phyloP scores from a whole-genome alignment of 257 asterid species.

The Primulina huaijiensis region DNA sequence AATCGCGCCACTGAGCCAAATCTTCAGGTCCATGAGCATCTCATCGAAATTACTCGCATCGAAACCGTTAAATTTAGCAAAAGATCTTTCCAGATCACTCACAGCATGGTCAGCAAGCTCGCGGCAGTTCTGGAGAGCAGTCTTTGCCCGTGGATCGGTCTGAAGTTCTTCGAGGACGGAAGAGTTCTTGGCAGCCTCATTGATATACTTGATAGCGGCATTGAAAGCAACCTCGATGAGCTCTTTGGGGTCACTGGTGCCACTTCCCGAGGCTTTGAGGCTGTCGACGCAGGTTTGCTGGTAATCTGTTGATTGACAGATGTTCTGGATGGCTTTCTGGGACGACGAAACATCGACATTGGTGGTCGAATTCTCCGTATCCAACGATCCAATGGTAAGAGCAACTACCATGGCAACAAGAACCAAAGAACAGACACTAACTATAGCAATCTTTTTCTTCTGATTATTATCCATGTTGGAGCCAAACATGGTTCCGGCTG shows the following conservation, averaged over 20 bases:
- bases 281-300: slow-evolving; percentile 48
- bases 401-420: slow-evolving; percentile 64
- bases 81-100: slow-evolving; percentile 52
- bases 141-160: slow-evolving; percentile 39
- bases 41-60: slow-evolving; percentile 45
- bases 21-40: slow-evolving; percentile 49
- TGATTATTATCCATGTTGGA: slow-evolving; percentile 44
- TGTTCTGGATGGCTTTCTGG: slow-evolving; percentile 50
- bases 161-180: slow-evolving; percentile 31
- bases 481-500: background rate
- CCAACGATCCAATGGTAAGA: slow-evolving; percentile 27
- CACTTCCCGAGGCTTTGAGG: slow-evolving; percentile 35
- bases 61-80: slow-evolving; percentile 38
- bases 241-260: slow-evolving; percentile 59
- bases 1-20: slow-evolving; percentile 81
- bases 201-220: slow-evolving; percentile 36
- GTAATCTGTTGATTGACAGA: slow-evolving; percentile 70
- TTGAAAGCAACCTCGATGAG: slow-evolving; percentile 55
- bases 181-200: slow-evolving; percentile 43
- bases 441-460: slow-evolving; percentile 37
- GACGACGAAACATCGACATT: slow-evolving; percentile 27
- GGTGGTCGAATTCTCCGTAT: background rate
- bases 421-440: slow-evolving; percentile 39
- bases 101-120: slow-evolving; percentile 52
- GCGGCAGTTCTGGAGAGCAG: slow-evolving; percentile 54